Evolutionary conservation across 2,329 filamentous ascomycete species (phyloP), one percentile per base, ranked within the genome.

Genomic region (Diaporthe destruens): DNA sequence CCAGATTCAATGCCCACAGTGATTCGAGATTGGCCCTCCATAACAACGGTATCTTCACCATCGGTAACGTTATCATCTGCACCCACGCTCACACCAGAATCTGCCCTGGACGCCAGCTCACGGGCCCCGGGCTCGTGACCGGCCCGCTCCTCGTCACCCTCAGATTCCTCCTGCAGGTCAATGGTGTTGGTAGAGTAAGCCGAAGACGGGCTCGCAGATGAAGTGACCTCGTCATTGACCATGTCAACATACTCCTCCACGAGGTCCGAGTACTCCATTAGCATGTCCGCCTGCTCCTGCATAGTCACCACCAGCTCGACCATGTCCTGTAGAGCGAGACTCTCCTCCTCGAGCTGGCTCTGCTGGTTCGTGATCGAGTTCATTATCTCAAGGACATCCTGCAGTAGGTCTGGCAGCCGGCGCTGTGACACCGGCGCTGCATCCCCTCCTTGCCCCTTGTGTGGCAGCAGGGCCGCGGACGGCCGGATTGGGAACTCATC

Each of bases 321-420:
- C 61, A 66, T 53, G 8, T 66, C 61, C 32, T 66, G 61, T n/a
- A 66, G 32, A 32, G 61, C 61, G 2, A 66, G 44, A 32, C 61
- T 66, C 47, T 66, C 61, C 47, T 53, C 61, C n/a, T 66, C 61
- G n/a, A 66, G 61, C 47, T 66, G 61, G 32, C 47, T 39, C 61
- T 66, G 61, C 61, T 53, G 61, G n/a, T 4, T 66, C 16, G 61
- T 66, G n/a, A 66, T 53, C 47, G 61, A 66, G 32, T 66, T 53
- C 61, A 66, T 53, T n/a, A 66, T 66, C 14, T 66, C 61, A 16
- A 66, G 61, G 1, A 66, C 47, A 11, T 66, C 61, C 32, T 66
- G 61, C 14, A 66, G 32, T 7, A 66, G 32, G 14, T 53, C 61
- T 4, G 61, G 61, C 25, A 66, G 47, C 12, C 47, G 61, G 1